Conservation (phyloP, 1,139 yeast genomes). For the Suhomyces guaymorum region DNA sequence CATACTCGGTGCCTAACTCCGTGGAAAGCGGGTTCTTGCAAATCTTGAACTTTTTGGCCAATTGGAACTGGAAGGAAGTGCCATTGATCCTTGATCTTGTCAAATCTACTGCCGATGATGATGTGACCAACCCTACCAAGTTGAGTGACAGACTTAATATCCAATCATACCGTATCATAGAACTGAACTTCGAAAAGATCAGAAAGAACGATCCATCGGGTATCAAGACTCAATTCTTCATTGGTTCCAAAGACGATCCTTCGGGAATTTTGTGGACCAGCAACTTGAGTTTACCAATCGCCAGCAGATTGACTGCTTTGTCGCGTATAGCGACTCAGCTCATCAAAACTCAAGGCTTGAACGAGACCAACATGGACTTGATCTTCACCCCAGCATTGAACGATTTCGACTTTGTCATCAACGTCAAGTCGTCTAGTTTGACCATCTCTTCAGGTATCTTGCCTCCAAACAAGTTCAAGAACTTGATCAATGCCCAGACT, state of each 20-base stretch:
- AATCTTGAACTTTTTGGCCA: constrained; percentile 65
- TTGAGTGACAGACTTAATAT: constrained; percentile 66
- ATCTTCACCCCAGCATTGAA: constrained; percentile 77
- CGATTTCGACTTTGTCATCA: constrained; percentile 80
- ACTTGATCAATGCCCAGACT: constrained; percentile 47
- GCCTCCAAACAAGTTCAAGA: constrained; percentile 61
- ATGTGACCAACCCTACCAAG: constrained; percentile 26
- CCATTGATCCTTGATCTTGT: constrained; percentile 76
- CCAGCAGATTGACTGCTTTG: constrained; percentile 83
- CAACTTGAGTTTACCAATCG: constrained; percentile 70
- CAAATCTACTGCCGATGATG: constrained; percentile 39
- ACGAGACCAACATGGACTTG: constrained; percentile 49
- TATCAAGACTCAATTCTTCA: constrained; percentile 72
- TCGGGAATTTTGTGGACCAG: constrained; percentile 85
- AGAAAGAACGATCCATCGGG: constrained; percentile 82
- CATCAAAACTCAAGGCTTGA: constrained; percentile 46
- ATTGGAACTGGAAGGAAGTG: constrained; percentile 94
- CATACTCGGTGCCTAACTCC: constrained; percentile 77
- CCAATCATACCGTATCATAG: constrained; percentile 61
- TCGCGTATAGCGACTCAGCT: constrained; percentile 72
- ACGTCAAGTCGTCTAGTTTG: constrained; percentile 49
- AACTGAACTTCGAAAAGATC: constrained; percentile 61
- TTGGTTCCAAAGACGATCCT: constrained; percentile 79
- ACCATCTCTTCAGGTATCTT: constrained; percentile 56
- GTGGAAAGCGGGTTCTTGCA: constrained; percentile 80